A percentile compares a stretch with the other conserved stretches of the same genome.
Conservation (phyloP, 768 basidiomycete genomes). For the Russula sp. region DNA sequence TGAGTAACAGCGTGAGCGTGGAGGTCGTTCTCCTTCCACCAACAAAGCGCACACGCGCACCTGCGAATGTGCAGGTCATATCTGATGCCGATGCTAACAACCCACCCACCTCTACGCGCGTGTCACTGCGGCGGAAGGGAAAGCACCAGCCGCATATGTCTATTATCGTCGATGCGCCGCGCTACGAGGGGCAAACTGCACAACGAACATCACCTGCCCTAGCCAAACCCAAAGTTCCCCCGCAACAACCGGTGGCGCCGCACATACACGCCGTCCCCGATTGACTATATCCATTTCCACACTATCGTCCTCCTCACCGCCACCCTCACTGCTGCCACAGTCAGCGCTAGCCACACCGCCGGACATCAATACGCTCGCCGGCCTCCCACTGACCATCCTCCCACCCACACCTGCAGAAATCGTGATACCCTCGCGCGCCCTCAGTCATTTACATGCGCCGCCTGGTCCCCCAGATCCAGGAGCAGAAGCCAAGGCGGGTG, state of each 20-base stretch:
- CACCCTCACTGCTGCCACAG: background rate
- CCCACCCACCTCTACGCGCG: background rate
- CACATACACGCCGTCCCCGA: background rate
- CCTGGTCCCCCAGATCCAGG: background rate
- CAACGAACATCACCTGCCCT: background rate
- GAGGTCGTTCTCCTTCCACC: background rate
- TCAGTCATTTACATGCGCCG: slow-evolving; percentile 1
- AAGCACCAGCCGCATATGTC: background rate
- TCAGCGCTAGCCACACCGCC: background rate
- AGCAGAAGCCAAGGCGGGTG: background rate
- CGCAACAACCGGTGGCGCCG: background rate
- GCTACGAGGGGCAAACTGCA: background rate
- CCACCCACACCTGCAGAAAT: background rate
- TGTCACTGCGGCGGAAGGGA: background rate
- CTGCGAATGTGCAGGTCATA: background rate
- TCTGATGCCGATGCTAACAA: background rate
- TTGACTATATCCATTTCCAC: background rate
- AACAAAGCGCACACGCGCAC: background rate
- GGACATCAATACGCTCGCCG: background rate
- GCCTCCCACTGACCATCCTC: slow-evolving; percentile 4
- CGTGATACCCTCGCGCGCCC: slow-evolving; percentile 3
- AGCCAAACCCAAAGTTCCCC: background rate
- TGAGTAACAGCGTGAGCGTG: background rate
- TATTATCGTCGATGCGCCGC: background rate
- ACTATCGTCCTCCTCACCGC: background rate